A percentile compares a stretch with the other conserved stretches of the same genome.
phyloP scores from a whole-genome alignment of 148 eudicot species.

The Fagopyrum homotropicum region DNA sequence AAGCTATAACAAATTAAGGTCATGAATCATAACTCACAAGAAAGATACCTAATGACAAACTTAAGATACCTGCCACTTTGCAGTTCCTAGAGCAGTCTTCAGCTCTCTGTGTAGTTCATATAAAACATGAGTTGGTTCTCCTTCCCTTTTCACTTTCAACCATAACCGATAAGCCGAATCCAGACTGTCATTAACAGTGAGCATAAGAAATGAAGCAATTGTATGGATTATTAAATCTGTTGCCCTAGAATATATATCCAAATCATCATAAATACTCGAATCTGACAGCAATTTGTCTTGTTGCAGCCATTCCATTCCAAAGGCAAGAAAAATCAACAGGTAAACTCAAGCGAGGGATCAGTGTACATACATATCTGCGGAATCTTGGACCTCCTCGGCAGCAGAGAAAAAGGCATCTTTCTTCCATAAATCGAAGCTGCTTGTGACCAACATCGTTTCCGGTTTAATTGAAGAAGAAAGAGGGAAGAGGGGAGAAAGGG shows the following conservation, averaged over 20 bases:
- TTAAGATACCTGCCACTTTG: slow-evolving; percentile 88
- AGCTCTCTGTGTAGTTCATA: slow-evolving; percentile 65
- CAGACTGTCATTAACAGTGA: slow-evolving; percentile 36
- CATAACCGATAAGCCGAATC: slow-evolving; percentile 76
- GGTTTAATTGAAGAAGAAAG: neutral
- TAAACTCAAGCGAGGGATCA: neutral
- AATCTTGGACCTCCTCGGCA: slow-evolving; percentile 89
- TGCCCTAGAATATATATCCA: neutral
- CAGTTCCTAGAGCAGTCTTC: slow-evolving; percentile 83
- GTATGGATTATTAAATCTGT: neutral
- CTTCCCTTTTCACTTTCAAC: slow-evolving; percentile 62
- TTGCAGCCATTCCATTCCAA: neutral
- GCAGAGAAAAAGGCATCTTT: slow-evolving; percentile 80
- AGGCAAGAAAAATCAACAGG: neutral
- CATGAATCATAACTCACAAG: neutral
- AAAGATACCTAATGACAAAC: neutral
- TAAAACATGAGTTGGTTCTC: slow-evolving; percentile 26
- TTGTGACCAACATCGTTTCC: slow-evolving; percentile 68
- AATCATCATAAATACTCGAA: neutral
- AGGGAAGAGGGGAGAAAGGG: neutral
- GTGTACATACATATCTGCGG: slow-evolving; percentile 76
- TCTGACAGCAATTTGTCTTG: neutral
- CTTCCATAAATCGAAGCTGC: slow-evolving; percentile 92
- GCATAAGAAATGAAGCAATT: neutral
- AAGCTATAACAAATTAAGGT: slow-evolving; percentile 32